Evolutionary conservation across 192 early-diverging fungal genomes (phyloP), one percentile per base, ranked within the genome.

Genomic region (Podochytrium sp.): DNA sequence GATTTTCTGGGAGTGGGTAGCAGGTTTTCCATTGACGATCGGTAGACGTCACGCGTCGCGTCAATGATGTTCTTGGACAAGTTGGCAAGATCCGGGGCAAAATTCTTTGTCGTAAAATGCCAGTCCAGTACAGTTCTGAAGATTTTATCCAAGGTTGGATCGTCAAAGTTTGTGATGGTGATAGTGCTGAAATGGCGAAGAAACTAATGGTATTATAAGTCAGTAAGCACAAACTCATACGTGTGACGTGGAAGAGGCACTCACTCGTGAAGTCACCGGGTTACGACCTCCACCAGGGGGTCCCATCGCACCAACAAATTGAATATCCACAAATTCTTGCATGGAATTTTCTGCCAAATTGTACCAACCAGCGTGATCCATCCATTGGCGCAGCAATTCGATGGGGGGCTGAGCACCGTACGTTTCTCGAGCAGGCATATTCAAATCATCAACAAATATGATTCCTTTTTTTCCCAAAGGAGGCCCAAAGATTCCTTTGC

Each of bases 321-420:
- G 87, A 55, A 88, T 87, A 51, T 84, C 87, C 14, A 85, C 71
- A 43, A 88, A 79, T 52, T 86, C 84, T 70, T 85, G 78, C 80
- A 80, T 81, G 2, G 72, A 43, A 47, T 81, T 86, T 58, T 87
- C 83, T 27, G 55, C 42, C 23, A 85, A 68, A 47, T 88, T 88
- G 73, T 88, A 88, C 87, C 87, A 88, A 50, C 87, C 87, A n/a
- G 68, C 77, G 57, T 87, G 84, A 42, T 88, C 87, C 87, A 88
- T 88, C 85, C 85, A 88, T 76, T 88, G 87, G 33, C 87, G 30
- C 25, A 88, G 56, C 35, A 88, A 66, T 67, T 88, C 87, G 42
- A 88, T 88, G n/a, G 87, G 87, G 18, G 87, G 87, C 59, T 88
- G 87, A 5, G 87, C 87, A 7, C 87, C 87, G 62, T 88, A 88